Base-by-base conservation (phyloP, 805 yeast genomes). In the Starmera amethionina region DNA sequence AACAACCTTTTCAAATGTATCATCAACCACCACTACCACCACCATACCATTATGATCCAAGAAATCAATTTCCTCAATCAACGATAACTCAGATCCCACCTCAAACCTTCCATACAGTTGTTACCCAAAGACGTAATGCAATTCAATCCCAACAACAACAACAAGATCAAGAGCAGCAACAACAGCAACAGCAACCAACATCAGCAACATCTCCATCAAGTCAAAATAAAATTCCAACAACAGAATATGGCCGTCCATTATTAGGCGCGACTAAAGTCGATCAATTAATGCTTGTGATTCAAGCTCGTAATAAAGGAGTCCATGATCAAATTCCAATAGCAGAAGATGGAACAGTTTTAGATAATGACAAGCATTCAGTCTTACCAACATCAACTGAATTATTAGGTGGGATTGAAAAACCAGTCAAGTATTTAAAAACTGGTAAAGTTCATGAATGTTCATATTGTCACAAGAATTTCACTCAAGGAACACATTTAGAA, bases 211-310 rank as follows among this genome's bases (percentile, higher is more conserved):
- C 36, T 14, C 32, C 38, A 30, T 32, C 34, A 27, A n/a, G 35
- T 12, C 41, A 42, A 39, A 31, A 34, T 25, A 38, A 18, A 10
- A 11, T 29, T n/a, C 35, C 64, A 16, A 66, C 65, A 36, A 54
- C 73, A 3, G 83, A 78, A 35, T 84, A 79, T 48, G 80, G 82
- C 2, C 63, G 84, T 39, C 86, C 88, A 4, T 62, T 81, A 18
- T 59, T 86, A 6, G 96, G 96, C 2, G 87, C 89, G 4, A 89
- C 96, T 1, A 84, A 84, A 54, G 85, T 89, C 25, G 97, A 89
- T 61, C 94, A 82, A 52, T 65, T 89, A 52, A 87, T 89, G 96
- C 67, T 89, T 37, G 84, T 87, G 32, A 82, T 89, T 40, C 95
- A 89, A 59, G 95, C 96, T 1, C 71, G 95, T 39, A 83, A 82